phyloP scores from a whole-genome alignment of 345 rosid genomes.

The Boechera stricta region DNA sequence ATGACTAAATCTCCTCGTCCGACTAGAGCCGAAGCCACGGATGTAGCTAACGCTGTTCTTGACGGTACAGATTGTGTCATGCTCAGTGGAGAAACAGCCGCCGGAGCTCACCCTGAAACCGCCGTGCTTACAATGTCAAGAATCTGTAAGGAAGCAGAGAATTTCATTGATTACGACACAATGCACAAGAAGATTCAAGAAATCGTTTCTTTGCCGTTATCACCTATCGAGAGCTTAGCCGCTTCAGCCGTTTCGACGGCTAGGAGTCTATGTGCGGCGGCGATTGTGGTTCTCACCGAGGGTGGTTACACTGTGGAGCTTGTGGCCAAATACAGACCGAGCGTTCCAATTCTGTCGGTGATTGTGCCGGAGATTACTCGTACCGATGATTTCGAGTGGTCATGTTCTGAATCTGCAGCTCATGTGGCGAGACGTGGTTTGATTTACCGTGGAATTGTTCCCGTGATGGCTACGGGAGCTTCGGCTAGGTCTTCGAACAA shows the following conservation, averaged over 20 bases:
- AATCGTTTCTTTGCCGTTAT: constrained; percentile 59
- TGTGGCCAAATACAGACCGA: constrained; percentile 67
- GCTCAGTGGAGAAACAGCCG: constrained; percentile 82
- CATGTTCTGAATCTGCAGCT: constrained; percentile 56
- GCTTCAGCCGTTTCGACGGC: constrained; percentile 67
- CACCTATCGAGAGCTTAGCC: constrained; percentile 63
- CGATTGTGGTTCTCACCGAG: constrained; percentile 64
- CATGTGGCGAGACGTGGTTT: constrained; percentile 63
- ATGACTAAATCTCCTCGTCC: constrained; percentile 77
- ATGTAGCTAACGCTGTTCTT: constrained; percentile 80
- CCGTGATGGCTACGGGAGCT: constrained; percentile 54
- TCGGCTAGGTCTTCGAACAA: constrained; percentile 52
- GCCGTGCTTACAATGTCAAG: constrained; percentile 69
- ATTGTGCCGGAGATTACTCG: constrained; percentile 53
- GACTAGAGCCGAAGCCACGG: constrained; percentile 79
- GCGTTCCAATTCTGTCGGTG: constrained; percentile 61
- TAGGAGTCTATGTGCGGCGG: constrained; percentile 47
- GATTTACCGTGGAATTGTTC: constrained; percentile 60
- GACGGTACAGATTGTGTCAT: constrained; percentile 80
- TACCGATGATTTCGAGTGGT: constrained; percentile 58
- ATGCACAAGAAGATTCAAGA: constrained; percentile 54
- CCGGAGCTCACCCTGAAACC: constrained; percentile 67
- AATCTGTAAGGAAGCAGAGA: constrained; percentile 71
- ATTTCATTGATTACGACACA: constrained; percentile 54
- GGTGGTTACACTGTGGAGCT: constrained; percentile 65